Evolutionary conservation across 1,139 yeast genomes (phyloP).

Genomic region (Kurtzmaniella quercitrusa): DNA sequence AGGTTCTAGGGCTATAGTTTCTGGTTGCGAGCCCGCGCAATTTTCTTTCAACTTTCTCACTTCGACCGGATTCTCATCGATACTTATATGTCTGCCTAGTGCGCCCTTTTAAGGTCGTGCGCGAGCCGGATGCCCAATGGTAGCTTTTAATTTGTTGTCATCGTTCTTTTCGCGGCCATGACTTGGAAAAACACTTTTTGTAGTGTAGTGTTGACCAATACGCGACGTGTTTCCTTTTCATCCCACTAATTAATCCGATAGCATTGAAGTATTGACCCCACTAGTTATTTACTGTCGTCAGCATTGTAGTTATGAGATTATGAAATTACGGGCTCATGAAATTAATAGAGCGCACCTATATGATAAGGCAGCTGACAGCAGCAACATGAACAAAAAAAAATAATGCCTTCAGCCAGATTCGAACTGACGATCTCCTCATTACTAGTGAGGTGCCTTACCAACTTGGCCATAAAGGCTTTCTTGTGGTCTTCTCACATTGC

Average conservation of each 20-base stretch:
- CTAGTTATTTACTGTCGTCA: too few relatives aligned
- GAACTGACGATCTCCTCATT: slow-evolving; percentile 90
- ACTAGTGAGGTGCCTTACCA: slow-evolving; percentile 93
- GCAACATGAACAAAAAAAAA: too few relatives aligned
- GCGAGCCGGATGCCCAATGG: neutral
- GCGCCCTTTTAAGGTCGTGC: neutral
- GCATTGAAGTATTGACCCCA: too few relatives aligned
- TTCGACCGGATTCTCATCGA: neutral
- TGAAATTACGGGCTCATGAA: too few relatives aligned
- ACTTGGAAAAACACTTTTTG: too few relatives aligned
- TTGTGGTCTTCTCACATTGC: neutral
- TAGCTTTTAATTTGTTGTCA: neutral
- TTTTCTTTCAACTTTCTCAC: neutral
- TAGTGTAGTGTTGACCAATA: too few relatives aligned
- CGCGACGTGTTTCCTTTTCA: too few relatives aligned
- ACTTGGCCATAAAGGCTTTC: slow-evolving; percentile 68
- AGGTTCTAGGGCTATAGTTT: neutral
- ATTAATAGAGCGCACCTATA: too few relatives aligned
- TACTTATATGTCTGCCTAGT: neutral
- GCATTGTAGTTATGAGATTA: too few relatives aligned
- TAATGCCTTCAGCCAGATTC: slow-evolving; percentile 74
- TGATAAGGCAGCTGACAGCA: too few relatives aligned
- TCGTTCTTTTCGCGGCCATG: too few relatives aligned
- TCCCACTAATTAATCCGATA: too few relatives aligned
- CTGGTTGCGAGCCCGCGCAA: slow-evolving; percentile 1